phyloP scores from a whole-genome alignment of 1,139 yeast species.

The Candida tropicalis region DNA sequence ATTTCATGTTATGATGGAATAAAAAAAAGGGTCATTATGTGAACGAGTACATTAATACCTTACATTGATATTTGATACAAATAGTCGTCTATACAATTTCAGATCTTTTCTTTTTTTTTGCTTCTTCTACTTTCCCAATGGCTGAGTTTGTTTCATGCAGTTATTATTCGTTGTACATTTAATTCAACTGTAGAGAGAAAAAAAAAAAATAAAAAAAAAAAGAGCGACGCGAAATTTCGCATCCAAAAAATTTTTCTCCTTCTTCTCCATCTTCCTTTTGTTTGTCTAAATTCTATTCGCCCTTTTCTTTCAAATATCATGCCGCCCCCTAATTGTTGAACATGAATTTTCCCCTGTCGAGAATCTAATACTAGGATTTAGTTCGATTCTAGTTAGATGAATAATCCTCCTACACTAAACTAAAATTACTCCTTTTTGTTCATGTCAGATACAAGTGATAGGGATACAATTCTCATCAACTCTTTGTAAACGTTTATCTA shows the following conservation, averaged over 20 bases:
- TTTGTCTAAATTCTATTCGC: not conserved
- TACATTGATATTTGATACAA: constrained; percentile 4
- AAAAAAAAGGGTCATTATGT: not conserved
- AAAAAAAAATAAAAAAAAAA: not conserved
- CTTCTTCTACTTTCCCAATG: not conserved
- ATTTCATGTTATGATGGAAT: not conserved
- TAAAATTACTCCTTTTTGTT: too few relatives aligned
- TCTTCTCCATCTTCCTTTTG: not conserved
- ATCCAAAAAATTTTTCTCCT: constrained; percentile 3
- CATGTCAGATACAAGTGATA: too few relatives aligned
- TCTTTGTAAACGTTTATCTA: too few relatives aligned
- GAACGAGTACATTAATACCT: not conserved
- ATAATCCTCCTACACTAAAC: too few relatives aligned
- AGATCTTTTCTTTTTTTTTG: not conserved
- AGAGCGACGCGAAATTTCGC: constrained; percentile 6
- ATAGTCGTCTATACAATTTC: not conserved
- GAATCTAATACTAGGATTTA: too few relatives aligned
- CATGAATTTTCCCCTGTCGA: too few relatives aligned
- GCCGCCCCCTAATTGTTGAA: too few relatives aligned
- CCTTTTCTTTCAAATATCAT: not conserved
- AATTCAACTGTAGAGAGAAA: not conserved
- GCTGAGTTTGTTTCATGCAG: constrained; percentile 2
- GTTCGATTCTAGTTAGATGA: too few relatives aligned
- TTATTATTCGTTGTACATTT: constrained; percentile 1
- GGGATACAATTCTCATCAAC: too few relatives aligned